Conservation (phyloP, 2,329 filamentous ascomycete genomes). For the Fusarium pseudograminearum region DNA sequence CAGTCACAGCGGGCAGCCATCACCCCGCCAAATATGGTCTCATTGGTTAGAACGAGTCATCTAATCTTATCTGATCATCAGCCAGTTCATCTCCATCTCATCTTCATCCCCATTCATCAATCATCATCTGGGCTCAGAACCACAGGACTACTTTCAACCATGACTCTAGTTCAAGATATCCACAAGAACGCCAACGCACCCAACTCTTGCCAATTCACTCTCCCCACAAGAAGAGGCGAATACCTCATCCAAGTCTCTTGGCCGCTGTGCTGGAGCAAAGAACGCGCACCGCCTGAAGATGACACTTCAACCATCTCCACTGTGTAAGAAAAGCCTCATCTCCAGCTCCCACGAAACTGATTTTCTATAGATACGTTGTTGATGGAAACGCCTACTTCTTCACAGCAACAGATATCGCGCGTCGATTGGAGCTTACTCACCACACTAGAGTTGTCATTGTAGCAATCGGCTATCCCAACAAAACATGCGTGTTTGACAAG, state of each 20-base stretch:
- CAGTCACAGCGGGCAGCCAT: background rate
- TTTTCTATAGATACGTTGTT: conserved; percentile 47
- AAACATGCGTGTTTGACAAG: conserved; percentile 45
- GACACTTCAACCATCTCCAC: conserved; percentile 38
- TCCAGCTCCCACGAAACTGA: background rate
- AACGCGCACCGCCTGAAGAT: conserved; percentile 32
- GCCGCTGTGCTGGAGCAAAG: conserved; percentile 45
- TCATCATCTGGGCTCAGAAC: background rate
- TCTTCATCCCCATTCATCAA: background rate
- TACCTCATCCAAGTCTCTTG: conserved; percentile 49
- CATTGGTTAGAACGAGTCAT: background rate
- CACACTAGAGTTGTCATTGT: conserved; percentile 48
- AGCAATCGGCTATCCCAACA: conserved; percentile 50
- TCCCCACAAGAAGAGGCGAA: conserved; percentile 38
- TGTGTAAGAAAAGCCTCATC: conserved; percentile 42
- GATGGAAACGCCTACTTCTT: conserved; percentile 54
- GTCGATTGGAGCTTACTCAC: conserved; percentile 45
- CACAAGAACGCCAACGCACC: conserved; percentile 21
- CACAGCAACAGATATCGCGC: conserved; percentile 48
- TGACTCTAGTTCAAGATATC: conserved; percentile 12
- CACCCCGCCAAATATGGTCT: background rate
- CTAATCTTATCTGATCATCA: conserved; percentile 39
- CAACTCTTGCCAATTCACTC: conserved; percentile 39
- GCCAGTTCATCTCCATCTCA: background rate
- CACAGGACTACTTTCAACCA: background rate